Evolutionary conservation across 2,329 filamentous ascomycete genomes (phyloP).

Genomic region (Phyllachora maydis): DNA sequence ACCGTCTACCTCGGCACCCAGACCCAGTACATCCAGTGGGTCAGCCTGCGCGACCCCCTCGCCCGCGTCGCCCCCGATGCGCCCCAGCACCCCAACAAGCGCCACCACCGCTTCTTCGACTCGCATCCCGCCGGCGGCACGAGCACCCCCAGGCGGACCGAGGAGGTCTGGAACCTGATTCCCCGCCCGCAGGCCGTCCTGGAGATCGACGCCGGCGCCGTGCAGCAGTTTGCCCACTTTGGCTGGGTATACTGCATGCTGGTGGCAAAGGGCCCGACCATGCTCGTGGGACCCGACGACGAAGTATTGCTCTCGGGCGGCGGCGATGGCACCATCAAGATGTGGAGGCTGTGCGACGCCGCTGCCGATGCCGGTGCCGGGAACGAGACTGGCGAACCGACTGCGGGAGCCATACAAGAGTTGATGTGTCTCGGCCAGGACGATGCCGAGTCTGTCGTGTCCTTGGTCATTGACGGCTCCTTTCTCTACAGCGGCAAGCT

Average conservation of each 20-base stretch:
- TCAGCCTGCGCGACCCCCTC: constrained; percentile 45
- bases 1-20: constrained; percentile 85
- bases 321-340: constrained; percentile 81
- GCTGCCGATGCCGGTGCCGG: constrained; percentile 11
- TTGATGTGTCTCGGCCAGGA: constrained; percentile 44
- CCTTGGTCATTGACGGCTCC: constrained; percentile 69
- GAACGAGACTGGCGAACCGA: constrained; percentile 24
- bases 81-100: constrained; percentile 49
- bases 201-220: constrained; percentile 64
- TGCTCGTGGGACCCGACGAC: constrained; percentile 47
- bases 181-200: constrained; percentile 36
- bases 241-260: constrained; percentile 97
- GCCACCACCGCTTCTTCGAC: constrained; percentile 83
- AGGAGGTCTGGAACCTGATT: constrained; percentile 33
- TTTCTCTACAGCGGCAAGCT: constrained; percentile 85
- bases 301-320: constrained; percentile 81
- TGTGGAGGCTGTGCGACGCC: constrained; percentile 51
- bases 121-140: constrained; percentile 69
- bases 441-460: constrained; percentile 46
- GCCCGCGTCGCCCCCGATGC: constrained; percentile 38
- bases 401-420: constrained; percentile 42
- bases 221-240: constrained; percentile 78
- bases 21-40: constrained; percentile 92
- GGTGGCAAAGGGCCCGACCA: constrained; percentile 47
- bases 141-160: constrained; percentile 51